These are phyloP conservation scores for Tricholoma saponaceum DNA, from an alignment of 768 basidiomycete genomes.

Conservation along the genomic window DNA sequence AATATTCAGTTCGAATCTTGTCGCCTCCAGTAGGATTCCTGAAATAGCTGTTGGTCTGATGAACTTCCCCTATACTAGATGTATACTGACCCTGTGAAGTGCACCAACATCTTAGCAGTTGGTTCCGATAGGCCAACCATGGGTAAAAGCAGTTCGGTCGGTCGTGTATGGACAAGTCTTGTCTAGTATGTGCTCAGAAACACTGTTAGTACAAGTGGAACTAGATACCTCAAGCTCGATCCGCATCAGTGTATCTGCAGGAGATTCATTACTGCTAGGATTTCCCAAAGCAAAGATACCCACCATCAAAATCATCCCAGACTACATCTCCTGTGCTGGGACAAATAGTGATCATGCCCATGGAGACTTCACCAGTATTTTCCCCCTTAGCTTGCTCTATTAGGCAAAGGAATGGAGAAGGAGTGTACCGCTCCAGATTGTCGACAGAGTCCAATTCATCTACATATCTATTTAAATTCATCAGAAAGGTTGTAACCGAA, in stretches of 20 bases:
- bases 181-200: conserved; percentile 48
- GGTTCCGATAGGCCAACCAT: conserved; percentile 53
- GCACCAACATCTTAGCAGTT: conserved; percentile 71
- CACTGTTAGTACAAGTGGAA: background rate
- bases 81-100: conserved; percentile 57
- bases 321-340: conserved; percentile 91
- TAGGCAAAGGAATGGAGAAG: conserved; percentile 71
- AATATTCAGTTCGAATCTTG: conserved; percentile 61
- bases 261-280: background rate
- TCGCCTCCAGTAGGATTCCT: conserved; percentile 36
- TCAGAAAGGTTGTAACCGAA: background rate
- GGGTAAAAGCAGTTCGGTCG: conserved; percentile 76
- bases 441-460: conserved; percentile 74
- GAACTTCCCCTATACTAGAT: background rate
- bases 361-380: conserved; percentile 32
- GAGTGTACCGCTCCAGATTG: conserved; percentile 47
- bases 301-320: conserved; percentile 90
- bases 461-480: conserved; percentile 57
- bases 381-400: conserved; percentile 50
- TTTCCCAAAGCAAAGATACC: conserved; percentile 6
- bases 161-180: conserved; percentile 78
- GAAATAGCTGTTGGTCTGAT: conserved; percentile 7
- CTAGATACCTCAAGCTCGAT: conserved; percentile 77
- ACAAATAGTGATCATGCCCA: conserved; percentile 76
- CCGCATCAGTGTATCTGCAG: conserved; percentile 73